Evolutionary conservation across 169 alveolate genomes (phyloP).

Genomic region (Theileria luwenshuni): DNA sequence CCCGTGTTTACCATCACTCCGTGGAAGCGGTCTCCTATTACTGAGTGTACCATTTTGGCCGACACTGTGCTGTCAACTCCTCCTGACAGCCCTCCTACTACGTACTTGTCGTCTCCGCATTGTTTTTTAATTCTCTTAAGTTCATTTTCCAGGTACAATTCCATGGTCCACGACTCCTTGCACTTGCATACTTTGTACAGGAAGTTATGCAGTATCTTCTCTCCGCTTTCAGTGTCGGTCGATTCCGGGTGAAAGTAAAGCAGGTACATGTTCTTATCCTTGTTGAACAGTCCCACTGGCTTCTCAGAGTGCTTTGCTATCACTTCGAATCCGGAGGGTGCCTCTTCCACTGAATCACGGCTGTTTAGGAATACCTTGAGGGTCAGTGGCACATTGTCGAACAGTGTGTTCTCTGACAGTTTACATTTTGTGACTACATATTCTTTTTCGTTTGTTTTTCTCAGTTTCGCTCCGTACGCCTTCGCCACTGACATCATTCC

Average conservation of each 20-base stretch:
- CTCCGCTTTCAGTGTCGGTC: constrained; percentile 66
- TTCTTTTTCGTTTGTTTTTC: constrained; percentile 63
- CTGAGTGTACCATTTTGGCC: constrained; percentile 75
- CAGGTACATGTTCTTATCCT: constrained; percentile 52
- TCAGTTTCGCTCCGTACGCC: constrained; percentile 66
- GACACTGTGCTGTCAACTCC: constrained; percentile 81
- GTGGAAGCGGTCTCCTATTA: constrained; percentile 72
- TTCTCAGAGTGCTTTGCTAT: constrained; percentile 57
- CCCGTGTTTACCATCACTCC: constrained; percentile 79
- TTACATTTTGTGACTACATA: constrained; percentile 38
- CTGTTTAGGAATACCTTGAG: constrained; percentile 28
- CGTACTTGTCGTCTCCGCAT: constrained; percentile 68
- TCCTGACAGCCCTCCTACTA: constrained; percentile 80
- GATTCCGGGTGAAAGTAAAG: constrained; percentile 78
- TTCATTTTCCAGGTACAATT: constrained; percentile 47
- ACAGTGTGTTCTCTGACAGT: constrained; percentile 31
- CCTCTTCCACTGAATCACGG: constrained; percentile 52
- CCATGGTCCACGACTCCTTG: constrained; percentile 50
- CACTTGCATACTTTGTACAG: constrained; percentile 71
- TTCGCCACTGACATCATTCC: constrained; percentile 73
- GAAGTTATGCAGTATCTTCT: constrained; percentile 66
- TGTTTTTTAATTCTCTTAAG: constrained; percentile 57
- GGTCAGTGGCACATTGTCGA: constrained; percentile 46
- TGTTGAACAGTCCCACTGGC: constrained; percentile 55
- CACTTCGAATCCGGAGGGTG: constrained; percentile 69